These are phyloP conservation scores for Aspergillus nidulans DNA, from an alignment of 495 filamentous ascomycete species.

Conservation along the genomic window DNA sequence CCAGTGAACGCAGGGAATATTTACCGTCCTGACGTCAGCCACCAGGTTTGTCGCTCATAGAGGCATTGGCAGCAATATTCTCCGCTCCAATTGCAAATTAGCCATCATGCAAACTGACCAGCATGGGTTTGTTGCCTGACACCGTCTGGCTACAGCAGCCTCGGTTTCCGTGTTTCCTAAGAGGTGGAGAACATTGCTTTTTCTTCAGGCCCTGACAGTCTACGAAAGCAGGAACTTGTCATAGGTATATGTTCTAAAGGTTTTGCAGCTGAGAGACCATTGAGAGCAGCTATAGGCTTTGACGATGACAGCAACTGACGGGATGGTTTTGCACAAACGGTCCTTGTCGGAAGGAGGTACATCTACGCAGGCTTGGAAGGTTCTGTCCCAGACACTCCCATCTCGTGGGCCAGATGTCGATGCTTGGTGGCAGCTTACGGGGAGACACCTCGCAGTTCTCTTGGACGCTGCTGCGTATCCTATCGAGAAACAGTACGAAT, in stretches of 20 bases:
- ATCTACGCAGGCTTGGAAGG: background rate
- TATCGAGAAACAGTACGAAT: slow-evolving; percentile 6
- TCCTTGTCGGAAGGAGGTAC: background rate
- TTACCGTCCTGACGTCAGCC: background rate
- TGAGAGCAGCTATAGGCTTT: background rate
- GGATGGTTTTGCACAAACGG: background rate
- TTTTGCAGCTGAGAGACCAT: background rate
- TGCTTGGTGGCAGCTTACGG: slow-evolving; percentile 7
- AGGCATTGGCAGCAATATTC: background rate
- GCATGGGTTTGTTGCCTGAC: background rate
- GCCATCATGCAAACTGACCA: background rate
- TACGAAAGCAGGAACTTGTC: background rate
- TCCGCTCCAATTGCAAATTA: background rate
- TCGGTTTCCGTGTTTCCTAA: background rate
- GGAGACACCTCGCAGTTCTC: slow-evolving; percentile 2
- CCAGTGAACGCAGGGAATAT: background rate
- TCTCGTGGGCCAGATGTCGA: slow-evolving; percentile 4
- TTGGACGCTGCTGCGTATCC: slow-evolving; percentile 7
- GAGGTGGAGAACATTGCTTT: background rate
- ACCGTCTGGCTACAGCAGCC: background rate
- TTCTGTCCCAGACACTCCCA: background rate
- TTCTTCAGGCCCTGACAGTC: background rate
- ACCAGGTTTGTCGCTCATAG: background rate
- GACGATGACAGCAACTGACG: background rate
- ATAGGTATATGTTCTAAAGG: background rate